These are phyloP conservation scores for Salmacisia buchloeana DNA, from an alignment of 1,284 basidiomycete genomes.

Conservation along the genomic window DNA sequence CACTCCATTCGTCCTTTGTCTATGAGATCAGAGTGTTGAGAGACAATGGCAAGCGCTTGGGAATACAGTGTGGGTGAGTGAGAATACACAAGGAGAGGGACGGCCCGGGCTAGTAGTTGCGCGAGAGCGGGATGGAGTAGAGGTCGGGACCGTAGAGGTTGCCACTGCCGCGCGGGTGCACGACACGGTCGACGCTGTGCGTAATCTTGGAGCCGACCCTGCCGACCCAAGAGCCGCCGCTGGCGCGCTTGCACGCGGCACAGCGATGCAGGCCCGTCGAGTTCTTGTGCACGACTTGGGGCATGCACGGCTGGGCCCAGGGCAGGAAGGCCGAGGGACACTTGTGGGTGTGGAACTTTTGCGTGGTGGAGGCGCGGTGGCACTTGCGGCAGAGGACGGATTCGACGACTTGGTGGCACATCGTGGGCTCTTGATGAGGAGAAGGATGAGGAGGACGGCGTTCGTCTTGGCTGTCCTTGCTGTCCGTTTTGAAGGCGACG, in stretches of 20 bases:
- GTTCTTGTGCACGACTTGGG: slow-evolving; percentile 3
- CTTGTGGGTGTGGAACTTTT: not conserved
- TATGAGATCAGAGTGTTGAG: too few species aligned
- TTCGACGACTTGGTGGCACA: not conserved
- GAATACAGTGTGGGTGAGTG: too few species aligned
- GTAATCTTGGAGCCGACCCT: not conserved
- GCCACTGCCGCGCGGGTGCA: not conserved
- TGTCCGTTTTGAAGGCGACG: too few species aligned
- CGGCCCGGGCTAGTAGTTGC: too few species aligned
- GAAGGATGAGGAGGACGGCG: too few species aligned
- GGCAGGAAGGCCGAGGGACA: not conserved
- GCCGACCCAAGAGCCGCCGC: not conserved
- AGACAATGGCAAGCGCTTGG: too few species aligned
- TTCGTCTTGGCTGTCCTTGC: too few species aligned
- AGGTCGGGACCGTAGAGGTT: not conserved
- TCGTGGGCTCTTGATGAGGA: not conserved
- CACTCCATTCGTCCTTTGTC: too few species aligned
- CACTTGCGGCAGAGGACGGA: slow-evolving; percentile 1
- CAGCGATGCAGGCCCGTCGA: not conserved
- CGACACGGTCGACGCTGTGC: not conserved
- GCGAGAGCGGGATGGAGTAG: not conserved
- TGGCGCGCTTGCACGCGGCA: not conserved
- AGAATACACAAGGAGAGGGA: too few species aligned
- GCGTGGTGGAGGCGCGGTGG: not conserved
- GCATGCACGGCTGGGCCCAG: not conserved